A percentile compares a stretch with the other conserved stretches of the same genome.
These are phyloP conservation scores for Triticum aestivum DNA, from an alignment of 176 grass and related monocot species.

Conservation along the genomic window DNA sequence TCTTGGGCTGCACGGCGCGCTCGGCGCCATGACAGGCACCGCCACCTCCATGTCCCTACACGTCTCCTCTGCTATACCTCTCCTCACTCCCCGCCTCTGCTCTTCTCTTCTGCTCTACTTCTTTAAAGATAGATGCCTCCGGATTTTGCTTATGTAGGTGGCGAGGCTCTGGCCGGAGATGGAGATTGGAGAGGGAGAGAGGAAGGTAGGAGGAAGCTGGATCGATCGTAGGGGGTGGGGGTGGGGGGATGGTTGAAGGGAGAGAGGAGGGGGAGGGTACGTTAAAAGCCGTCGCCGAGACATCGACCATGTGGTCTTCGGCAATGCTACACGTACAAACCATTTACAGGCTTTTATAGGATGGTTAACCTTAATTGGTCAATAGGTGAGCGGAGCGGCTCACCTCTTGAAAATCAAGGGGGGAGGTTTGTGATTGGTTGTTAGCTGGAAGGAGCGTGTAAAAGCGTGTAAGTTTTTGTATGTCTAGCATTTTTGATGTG, in stretches of 20 bases:
- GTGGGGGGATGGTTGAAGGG: background rate
- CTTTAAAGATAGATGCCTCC: slow-evolving; percentile 20
- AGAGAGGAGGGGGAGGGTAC: background rate
- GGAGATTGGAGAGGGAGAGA: slow-evolving; percentile 1
- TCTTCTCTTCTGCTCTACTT: background rate
- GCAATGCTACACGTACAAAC: too few species aligned
- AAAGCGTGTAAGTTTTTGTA: too few species aligned
- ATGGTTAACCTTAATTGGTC: too few species aligned
- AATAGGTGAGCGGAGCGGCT: too few species aligned
- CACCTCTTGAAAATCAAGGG: too few species aligned
- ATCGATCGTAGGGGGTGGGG: background rate
- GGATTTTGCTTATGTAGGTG: slow-evolving; percentile 35
- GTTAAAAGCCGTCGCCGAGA: slow-evolving; percentile 31
- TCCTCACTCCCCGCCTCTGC: background rate
- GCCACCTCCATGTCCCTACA: slow-evolving; percentile 58
- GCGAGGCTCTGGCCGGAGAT: background rate
- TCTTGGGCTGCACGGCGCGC: slow-evolving; percentile 69
- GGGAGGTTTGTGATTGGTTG: too few species aligned
- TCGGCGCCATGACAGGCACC: slow-evolving; percentile 57
- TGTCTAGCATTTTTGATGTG: too few species aligned
- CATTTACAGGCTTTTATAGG: too few species aligned
- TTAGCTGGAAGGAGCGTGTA: too few species aligned
- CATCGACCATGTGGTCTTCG: slow-evolving; percentile 37
- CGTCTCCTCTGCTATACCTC: background rate
- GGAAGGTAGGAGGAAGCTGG: slow-evolving; percentile 70